These are phyloP conservation scores for Amesomyces nigricolor DNA, from an alignment of 2,329 filamentous ascomycete species.

Conservation along the genomic window DNA sequence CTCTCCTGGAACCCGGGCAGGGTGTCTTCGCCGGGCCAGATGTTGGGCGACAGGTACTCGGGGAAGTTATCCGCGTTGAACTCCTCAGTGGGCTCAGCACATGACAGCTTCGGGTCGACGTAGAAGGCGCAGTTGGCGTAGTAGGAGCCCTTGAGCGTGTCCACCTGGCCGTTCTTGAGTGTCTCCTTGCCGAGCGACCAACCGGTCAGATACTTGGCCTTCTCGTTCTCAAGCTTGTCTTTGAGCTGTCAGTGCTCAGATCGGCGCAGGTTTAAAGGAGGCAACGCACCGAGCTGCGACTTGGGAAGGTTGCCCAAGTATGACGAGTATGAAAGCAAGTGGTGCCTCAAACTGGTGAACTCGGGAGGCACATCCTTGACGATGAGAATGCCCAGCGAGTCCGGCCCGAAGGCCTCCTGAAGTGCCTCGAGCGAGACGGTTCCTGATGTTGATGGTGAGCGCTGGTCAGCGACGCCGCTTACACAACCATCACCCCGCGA, in stretches of 20 bases:
- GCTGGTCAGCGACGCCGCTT: slow-evolving; percentile 14
- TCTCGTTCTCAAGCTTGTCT: slow-evolving; percentile 54
- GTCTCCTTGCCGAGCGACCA: slow-evolving; percentile 82
- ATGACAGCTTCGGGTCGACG: slow-evolving; percentile 56
- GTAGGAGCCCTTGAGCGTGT: slow-evolving; percentile 77
- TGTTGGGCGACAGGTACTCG: slow-evolving; percentile 83
- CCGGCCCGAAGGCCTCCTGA: slow-evolving; percentile 79
- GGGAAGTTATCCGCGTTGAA: slow-evolving; percentile 62
- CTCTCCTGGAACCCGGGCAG: slow-evolving; percentile 71
- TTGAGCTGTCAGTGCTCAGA: not conserved
- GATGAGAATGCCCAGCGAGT: slow-evolving; percentile 87
- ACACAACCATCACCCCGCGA: not conserved
- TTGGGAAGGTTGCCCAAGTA: slow-evolving; percentile 78
- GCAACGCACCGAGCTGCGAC: slow-evolving; percentile 58
- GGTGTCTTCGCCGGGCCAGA: slow-evolving; percentile 68
- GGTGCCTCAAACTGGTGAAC: slow-evolving; percentile 66
- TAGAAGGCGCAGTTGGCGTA: slow-evolving; percentile 82
- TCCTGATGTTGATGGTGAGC: slow-evolving; percentile 39
- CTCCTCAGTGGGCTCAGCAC: slow-evolving; percentile 53
- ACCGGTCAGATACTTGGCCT: slow-evolving; percentile 61
- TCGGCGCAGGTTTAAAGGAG: no score
- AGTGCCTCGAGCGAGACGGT: slow-evolving; percentile 63
- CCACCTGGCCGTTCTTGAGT: slow-evolving; percentile 69
- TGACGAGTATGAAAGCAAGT: slow-evolving; percentile 78
- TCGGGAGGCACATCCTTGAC: slow-evolving; percentile 74